Evolutionary conservation across 345 rosid species (phyloP), one percentile per base, ranked within the genome.

Genomic region (Boechera stricta): DNA sequence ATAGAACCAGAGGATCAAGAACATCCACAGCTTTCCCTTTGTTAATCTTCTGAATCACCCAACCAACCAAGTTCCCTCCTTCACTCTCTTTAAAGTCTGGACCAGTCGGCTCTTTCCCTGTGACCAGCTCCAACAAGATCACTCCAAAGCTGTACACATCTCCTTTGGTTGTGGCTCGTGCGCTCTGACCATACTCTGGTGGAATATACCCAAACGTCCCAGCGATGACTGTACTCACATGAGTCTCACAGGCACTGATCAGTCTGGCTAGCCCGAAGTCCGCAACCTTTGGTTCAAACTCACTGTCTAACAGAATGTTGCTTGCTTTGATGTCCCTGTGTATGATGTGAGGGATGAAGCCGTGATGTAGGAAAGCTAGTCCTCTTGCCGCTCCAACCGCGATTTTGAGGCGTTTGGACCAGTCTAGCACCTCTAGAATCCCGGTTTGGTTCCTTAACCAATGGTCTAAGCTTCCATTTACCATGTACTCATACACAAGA

Each of bases 71-170:
- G 71, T 95, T 95, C 53, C 94, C 98, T 0, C 96, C 99, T 85
- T 95, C 99, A 2, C 83, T 90, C 69, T 92, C 98, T 54, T 92
- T 92, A 68, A 94, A 95, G 65, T 95, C 92, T 0, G 99, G 94
- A 48, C 99, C 99, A 0, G 97, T 92, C 6, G 99, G 98, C 66
- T 95, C 99, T 74, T 92, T 91, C 67, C 97, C 98, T 0, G 97
- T 89, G 65, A 92, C 91, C 77, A 95, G 47, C 73, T 95, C 99
- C 10, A 95, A 83, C 71, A 95, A 74, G 18, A 92, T 92, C 12
- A 95, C 99, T 2, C 98, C 99, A 24, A 90, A 90, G 78, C 98
- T 92, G 35, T 89, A 95, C 21, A 95, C 99, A 69, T 95, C 99
- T 5, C 98, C 99, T 55, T 81, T 88, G 2, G 86, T 77, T 0